phyloP scores from a whole-genome alignment of 345 rosid genomes.

The Citrus trifoliata region DNA sequence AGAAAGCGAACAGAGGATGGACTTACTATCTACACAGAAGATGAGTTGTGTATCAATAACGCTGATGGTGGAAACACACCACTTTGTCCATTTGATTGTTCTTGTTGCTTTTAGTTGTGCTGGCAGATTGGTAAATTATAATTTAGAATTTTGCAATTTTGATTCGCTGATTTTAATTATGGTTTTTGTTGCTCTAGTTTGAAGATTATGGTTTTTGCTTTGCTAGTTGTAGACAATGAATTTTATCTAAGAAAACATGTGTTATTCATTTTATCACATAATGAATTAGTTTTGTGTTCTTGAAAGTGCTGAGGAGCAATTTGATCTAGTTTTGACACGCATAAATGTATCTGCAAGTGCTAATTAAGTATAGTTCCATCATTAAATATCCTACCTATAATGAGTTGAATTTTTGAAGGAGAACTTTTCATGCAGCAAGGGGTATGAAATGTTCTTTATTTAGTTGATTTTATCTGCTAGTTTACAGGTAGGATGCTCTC shows the following conservation, averaged over 20 bases:
- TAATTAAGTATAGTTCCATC: background rate
- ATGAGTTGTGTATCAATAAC: slow-evolving; percentile 61
- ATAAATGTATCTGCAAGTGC: background rate
- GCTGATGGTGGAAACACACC: slow-evolving; percentile 54
- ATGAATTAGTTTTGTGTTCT: background rate
- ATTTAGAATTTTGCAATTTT: background rate
- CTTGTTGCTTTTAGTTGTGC: background rate
- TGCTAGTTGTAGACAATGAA: background rate
- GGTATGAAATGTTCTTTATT: background rate
- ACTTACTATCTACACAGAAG: slow-evolving; percentile 51
- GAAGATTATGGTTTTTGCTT: background rate
- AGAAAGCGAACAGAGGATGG: slow-evolving; percentile 61
- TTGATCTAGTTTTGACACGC: background rate
- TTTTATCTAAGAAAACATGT: background rate
- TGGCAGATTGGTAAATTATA: background rate
- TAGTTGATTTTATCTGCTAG: background rate
- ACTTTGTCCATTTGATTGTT: slow-evolving; percentile 76
- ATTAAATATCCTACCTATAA: background rate
- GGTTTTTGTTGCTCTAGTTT: background rate
- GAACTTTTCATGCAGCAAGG: background rate
- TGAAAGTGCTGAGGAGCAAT: background rate
- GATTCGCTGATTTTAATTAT: background rate
- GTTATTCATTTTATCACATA: background rate
- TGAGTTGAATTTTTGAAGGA: background rate
- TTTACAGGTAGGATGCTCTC: background rate